These are phyloP conservation scores for Hygrophila difformis DNA, from an alignment of 257 asterid species.

Conservation along the genomic window DNA sequence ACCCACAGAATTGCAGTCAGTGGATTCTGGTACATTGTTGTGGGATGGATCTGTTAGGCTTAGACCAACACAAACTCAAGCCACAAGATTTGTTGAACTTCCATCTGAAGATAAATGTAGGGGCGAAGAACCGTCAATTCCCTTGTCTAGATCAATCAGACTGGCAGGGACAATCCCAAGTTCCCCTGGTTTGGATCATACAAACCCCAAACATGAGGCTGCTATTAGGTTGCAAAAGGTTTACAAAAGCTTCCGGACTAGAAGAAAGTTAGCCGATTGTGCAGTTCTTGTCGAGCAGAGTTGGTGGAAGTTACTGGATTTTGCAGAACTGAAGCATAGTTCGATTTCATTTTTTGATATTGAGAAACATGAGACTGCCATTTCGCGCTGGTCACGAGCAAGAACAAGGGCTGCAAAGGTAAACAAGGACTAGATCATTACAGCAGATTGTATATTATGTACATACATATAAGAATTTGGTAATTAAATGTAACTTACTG, in stretches of 20 bases:
- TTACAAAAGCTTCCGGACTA: slow-evolving; percentile 80
- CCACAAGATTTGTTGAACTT: background rate
- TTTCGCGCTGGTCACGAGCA: slow-evolving; percentile 91
- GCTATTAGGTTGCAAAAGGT: slow-evolving; percentile 86
- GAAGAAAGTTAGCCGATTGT: slow-evolving; percentile 90
- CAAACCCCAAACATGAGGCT: slow-evolving; percentile 68
- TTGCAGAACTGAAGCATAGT: slow-evolving; percentile 85
- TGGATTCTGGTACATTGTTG: slow-evolving; percentile 27
- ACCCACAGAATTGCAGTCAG: slow-evolving; percentile 24
- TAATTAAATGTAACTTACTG: background rate
- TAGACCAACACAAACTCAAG: background rate
- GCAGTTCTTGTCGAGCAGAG: slow-evolving; percentile 89
- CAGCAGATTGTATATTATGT: background rate
- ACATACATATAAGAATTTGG: background rate
- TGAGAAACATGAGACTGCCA: slow-evolving; percentile 83
- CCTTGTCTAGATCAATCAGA: slow-evolving; percentile 20
- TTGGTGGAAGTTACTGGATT: slow-evolving; percentile 94
- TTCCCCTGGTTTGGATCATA: slow-evolving; percentile 27
- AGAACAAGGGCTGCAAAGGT: slow-evolving; percentile 96
- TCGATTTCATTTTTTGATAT: slow-evolving; percentile 83
- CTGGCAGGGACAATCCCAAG: slow-evolving; percentile 10
- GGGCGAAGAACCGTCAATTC: slow-evolving; percentile 15
- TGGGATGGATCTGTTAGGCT: slow-evolving; percentile 29
- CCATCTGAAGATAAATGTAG: slow-evolving; percentile 15
- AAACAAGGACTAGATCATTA: background rate